Evolutionary conservation across 1,139 yeast species (phyloP), one percentile per base, ranked within the genome.

Genomic region (Taphrina communis): DNA sequence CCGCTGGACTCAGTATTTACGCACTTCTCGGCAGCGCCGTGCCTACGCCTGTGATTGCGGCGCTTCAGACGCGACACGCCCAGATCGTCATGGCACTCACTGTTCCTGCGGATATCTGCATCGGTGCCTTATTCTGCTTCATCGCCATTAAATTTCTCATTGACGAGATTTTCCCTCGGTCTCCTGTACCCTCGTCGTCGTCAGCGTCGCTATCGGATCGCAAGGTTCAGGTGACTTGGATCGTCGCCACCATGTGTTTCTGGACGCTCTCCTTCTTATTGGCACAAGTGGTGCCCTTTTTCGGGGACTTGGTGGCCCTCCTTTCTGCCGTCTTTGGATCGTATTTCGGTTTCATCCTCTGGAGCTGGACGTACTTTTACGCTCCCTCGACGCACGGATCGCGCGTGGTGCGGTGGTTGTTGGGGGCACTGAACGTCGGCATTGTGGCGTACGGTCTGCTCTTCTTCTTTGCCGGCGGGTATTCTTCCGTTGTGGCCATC

Each of bases 321-420:
- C 12, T 53, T 11, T 31, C 57, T 5, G 57, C 57, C 11, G 42
- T 53, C 57, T 53, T 53, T 53, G 57, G 57, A 12, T 53, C 57
- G 2, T 53, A 53, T 21, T 53, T 53, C 17, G 57, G 57, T 1
- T 53, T 53, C 57, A 38, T 12, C 8, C 14, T 53, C 11, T 53
- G 57, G 57, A 53, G 57, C 21, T 53, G 57, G 57, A 38, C 57
- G 42, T 53, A 53, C 42, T 36, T 53, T 53, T 17, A 53, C 42
- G 42, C 42, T 1, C 41, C 42, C n/a, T n/a, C 42, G 21, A 53
- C 42, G 17, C 17, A 11, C 11, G 9, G 9, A 6, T 53, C 42
- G 3, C 41, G 57, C 5, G n/a, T 2, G 7, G 57, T 53, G 42
- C 11, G 36, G 36, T 50, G 36, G 36, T 14, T 4, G 8, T 3